Percentiles rank a stretch among this genome's conserved stretches.
These are phyloP conservation scores for Solanum gracilifrons DNA, from an alignment of 257 asterid species.

Conservation along the genomic window DNA sequence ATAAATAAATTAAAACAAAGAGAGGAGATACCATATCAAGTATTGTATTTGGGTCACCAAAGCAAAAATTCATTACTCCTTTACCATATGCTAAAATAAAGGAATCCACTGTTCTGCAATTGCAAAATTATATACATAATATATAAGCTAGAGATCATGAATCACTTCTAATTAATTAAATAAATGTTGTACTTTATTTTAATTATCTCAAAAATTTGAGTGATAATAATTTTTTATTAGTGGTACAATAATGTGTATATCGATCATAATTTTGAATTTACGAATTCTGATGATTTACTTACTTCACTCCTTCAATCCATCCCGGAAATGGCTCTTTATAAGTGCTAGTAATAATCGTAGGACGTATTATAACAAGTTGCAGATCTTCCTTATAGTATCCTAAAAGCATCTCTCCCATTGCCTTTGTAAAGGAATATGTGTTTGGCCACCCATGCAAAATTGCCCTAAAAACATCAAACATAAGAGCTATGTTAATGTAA, in stretches of 20 bases:
- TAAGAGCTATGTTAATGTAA: no score
- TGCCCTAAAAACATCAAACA: slow-evolving; percentile 15
- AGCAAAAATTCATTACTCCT: slow-evolving; percentile 27
- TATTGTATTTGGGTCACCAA: slow-evolving; percentile 37
- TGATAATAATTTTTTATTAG: no score
- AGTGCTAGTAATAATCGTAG: slow-evolving; percentile 51
- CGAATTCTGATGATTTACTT: not conserved
- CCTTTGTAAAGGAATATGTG: slow-evolving; percentile 57
- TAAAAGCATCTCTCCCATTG: slow-evolving; percentile 60
- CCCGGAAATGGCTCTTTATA: slow-evolving; percentile 47
- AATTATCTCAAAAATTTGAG: not conserved
- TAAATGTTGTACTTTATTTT: not conserved
- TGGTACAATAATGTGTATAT: no score
- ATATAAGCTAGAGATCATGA: not conserved
- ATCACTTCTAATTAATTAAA: not conserved
- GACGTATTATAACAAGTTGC: slow-evolving; percentile 32
- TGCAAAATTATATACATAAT: not conserved
- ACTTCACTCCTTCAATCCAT: slow-evolving; percentile 63
- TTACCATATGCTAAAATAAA: slow-evolving; percentile 34
- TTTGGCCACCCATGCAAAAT: slow-evolving; percentile 63
- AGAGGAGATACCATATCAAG: slow-evolving; percentile 28
- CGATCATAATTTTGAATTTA: no score
- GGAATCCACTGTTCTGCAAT: slow-evolving; percentile 45
- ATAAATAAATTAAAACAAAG: no score
- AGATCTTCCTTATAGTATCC: slow-evolving; percentile 18